phyloP scores from a whole-genome alignment of 208 protist species.

The Spongospora subterranea region DNA sequence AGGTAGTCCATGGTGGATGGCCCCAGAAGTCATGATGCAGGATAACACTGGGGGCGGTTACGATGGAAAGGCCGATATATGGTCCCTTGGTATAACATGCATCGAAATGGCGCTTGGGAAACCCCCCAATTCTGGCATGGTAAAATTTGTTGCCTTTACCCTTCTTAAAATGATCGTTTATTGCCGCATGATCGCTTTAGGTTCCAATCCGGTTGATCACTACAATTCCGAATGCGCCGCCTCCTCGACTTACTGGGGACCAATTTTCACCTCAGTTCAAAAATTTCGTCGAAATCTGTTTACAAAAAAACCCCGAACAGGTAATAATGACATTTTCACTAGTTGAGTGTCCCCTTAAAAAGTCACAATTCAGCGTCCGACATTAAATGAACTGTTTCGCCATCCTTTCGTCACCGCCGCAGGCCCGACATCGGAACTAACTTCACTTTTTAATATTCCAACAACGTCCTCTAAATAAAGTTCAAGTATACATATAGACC shows the following conservation, averaged over 20 bases:
- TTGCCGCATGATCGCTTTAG: too few relatives aligned
- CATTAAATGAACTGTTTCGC: conserved; percentile 35
- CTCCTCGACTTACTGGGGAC: conserved; percentile 38
- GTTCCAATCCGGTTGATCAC: conserved; percentile 61
- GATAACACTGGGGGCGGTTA: conserved; percentile 61
- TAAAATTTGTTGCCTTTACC: conserved; percentile 69
- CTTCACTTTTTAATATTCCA: too few relatives aligned
- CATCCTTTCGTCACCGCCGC: conserved; percentile 57
- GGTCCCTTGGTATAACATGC: conserved; percentile 70
- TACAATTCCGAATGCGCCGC: conserved; percentile 55
- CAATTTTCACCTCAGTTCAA: conserved; percentile 59
- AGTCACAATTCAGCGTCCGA: conserved; percentile 15
- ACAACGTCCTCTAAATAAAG: too few relatives aligned
- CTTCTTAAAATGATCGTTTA: conserved; percentile 65
- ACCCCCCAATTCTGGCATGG: conserved; percentile 65
- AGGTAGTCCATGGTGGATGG: conserved; percentile 71
- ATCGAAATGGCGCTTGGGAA: conserved; percentile 66
- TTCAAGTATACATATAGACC: too few relatives aligned
- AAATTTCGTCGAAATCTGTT: conserved; percentile 53
- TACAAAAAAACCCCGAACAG: conserved; percentile 58
- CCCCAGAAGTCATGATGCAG: conserved; percentile 69
- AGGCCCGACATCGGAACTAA: conserved; percentile 27
- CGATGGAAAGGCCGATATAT: conserved; percentile 68
- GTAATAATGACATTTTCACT: background rate
- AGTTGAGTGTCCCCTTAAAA: background rate